Percentiles rank a stretch among this genome's conserved stretches.
phyloP scores from a whole-genome alignment of 805 yeast genomes.

The Myxozyma nipponensis region DNA sequence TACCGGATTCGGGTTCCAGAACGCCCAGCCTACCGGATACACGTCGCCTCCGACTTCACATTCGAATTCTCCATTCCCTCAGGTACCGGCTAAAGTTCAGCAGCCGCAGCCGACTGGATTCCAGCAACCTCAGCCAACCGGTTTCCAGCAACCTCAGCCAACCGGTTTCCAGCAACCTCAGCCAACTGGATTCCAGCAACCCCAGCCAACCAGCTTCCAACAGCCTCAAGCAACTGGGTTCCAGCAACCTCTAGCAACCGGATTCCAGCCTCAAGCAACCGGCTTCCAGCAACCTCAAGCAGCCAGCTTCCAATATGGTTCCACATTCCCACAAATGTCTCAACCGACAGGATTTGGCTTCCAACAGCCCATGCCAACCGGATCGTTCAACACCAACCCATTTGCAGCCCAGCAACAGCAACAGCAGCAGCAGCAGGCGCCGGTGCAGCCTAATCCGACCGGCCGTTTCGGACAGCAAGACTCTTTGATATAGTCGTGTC shows the following conservation, averaged over 20 bases:
- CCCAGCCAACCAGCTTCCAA: no score
- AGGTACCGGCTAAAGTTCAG: neutral
- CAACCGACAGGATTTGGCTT: neutral
- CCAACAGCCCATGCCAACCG: neutral
- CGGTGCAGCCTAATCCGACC: neutral
- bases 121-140: neutral
- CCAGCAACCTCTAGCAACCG: neutral
- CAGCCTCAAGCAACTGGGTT: neutral
- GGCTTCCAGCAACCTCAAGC: neutral
- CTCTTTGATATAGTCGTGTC: slow-evolving; percentile 2
- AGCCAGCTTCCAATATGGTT: neutral
- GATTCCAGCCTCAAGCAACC: neutral
- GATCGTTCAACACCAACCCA: neutral
- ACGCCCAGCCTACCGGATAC: slow-evolving; percentile 12
- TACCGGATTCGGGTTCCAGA: slow-evolving; percentile 33
- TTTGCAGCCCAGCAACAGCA: neutral
- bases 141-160: neutral
- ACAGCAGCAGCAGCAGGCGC: neutral
- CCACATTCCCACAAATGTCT: no score
- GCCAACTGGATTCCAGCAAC: neutral
- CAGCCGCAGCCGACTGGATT: neutral
- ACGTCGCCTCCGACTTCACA: slow-evolving; percentile 16
- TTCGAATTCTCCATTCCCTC: neutral
- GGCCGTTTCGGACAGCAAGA: neutral
- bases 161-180: neutral